Base-by-base conservation (phyloP, 306 rosid genomes). In the Astragalus glycyphyllos region DNA sequence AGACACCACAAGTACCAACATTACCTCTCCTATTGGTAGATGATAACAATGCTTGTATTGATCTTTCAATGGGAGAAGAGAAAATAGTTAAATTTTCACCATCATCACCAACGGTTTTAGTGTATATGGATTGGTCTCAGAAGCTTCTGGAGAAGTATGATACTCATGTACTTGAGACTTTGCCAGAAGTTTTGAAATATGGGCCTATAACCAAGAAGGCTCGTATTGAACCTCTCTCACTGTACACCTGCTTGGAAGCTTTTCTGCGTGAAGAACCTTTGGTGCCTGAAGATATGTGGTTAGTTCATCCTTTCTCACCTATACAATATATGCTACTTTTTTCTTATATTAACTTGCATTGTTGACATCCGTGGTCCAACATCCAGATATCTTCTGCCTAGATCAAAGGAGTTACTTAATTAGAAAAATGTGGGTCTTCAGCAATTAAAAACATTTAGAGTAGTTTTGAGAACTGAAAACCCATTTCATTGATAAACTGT, bases 251-350 rank as follows among this genome's bases (percentile, higher is more conserved):
- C 82, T 81, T 94, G 58, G 96, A 90, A 84, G 96, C 98, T 75
- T 94, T 94, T 83, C 86, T 94, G 77, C 95, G 97, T 16, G 98
- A 94, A 86, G 98, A 94, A 76, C 98, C 98, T 65, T 68, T 94
- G 72, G 98, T 94, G 69, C 98, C 97, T 77, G 97, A 94, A 85
- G 99, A 94, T 80, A 94, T 94, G 99, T 94, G 99, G 99, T 94
- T 71, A 83, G 97, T 77, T 50, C 71, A 14, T 68, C 75, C 31
- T 59, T 64, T 60, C 58, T 72, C 78, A 63, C 58, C 79, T 23
- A 35, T 51, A 16, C 40, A 48, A 53, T 34, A 56, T 34, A 53
- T 68, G 53, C 55, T 65, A 46, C 42, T 56, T 14, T 11, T 58
- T 59, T 44, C 46, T 16, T 41, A 37, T 60, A 26, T 38, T 40